Base-by-base conservation (phyloP, 106 monocot genomes). In the Apostasia ramifera region DNA sequence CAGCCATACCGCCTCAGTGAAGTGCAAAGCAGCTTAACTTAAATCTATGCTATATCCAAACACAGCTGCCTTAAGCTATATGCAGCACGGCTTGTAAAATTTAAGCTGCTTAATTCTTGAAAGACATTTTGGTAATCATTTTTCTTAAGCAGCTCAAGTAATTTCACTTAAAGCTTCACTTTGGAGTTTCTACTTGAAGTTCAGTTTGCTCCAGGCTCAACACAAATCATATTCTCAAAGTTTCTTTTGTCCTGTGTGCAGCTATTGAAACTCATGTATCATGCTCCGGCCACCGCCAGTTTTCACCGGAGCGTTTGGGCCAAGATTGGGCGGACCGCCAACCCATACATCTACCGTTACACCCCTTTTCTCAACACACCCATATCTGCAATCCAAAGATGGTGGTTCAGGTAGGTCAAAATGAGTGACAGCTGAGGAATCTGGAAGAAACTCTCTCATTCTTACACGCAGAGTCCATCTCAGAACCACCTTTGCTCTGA, bases 221-320 rank as follows among this genome's bases (percentile, higher is more conserved):
- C 8, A 8, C 8, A 3, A 50, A 40, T 40, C 2, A 41, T 1
- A 40, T 40, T 41, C 37, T 59, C 59, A 59, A 40, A 8, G 38
- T 59, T 37, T 40, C 7, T 11, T n/a, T 55, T 77, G 3, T 76
- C 57, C 8, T 71, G 49, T 53, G 61, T 56, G 67, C 92, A 93
- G 93, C 61, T 89, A 40, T 66, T 93, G 81, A 93, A 93, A 77
- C 86, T 93, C 41, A 93, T 93, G 93, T 93, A 89, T 55, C 86
- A 86, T 81, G 78, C 86, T 70, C 93, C 89, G 44, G 86, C 74
- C 42, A 86, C 81, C 40, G 83, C 81, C 2, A 62, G 68, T 12
- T 84, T 84, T 69, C 93, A 93, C 69, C 76, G 68, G 70, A 86
- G 68, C 38, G 72, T 82, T 5, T 93, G 93, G 93, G 61, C 77